Evolutionary conservation across 768 basidiomycete genomes (phyloP).

Genomic region (Mrakia blollopis): DNA sequence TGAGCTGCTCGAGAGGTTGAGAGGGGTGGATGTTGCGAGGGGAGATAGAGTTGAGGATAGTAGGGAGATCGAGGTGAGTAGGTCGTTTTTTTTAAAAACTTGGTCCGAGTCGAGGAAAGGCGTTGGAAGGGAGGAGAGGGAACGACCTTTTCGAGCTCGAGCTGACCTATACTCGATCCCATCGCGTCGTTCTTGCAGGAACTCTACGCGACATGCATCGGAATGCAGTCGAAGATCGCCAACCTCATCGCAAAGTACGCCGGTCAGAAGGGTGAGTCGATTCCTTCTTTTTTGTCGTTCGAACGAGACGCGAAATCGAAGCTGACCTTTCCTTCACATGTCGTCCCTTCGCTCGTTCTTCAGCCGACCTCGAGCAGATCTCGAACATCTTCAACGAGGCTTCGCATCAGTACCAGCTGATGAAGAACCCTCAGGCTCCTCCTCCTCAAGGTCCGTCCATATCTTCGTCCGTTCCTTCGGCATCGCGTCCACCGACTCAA

Average conservation of each 20-base stretch:
- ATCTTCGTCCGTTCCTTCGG: neutral
- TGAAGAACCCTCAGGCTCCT: constrained; percentile 27
- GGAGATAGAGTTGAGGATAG: constrained; percentile 79
- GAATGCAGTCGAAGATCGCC: constrained; percentile 16
- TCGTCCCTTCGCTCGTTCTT: neutral
- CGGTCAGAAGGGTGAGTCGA: constrained; percentile 24
- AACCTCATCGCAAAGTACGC: constrained; percentile 31
- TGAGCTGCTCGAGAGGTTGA: constrained; percentile 66
- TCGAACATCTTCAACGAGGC: constrained; percentile 32
- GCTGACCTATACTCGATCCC: neutral
- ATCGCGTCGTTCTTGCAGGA: constrained; percentile 17
- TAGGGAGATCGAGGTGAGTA: constrained; percentile 73
- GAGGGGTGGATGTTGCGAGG: constrained; percentile 64
- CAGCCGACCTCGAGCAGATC: constrained; percentile 32
- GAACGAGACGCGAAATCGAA: neutral
- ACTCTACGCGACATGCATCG: constrained; percentile 31
- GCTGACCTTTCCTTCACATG: neutral
- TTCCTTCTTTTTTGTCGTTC: too few relatives aligned
- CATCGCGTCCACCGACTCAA: too few relatives aligned
- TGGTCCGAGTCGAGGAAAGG: neutral
- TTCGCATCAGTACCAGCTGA: constrained; percentile 27
- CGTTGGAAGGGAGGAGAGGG: too few relatives aligned
- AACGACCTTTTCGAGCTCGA: neutral
- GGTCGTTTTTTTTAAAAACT: too few relatives aligned
- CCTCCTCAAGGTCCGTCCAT: constrained; percentile 19